Percentiles rank a stretch among this genome's conserved stretches.
phyloP scores from a whole-genome alignment of 2,329 filamentous ascomycete genomes.

The Penicillium sp. region DNA sequence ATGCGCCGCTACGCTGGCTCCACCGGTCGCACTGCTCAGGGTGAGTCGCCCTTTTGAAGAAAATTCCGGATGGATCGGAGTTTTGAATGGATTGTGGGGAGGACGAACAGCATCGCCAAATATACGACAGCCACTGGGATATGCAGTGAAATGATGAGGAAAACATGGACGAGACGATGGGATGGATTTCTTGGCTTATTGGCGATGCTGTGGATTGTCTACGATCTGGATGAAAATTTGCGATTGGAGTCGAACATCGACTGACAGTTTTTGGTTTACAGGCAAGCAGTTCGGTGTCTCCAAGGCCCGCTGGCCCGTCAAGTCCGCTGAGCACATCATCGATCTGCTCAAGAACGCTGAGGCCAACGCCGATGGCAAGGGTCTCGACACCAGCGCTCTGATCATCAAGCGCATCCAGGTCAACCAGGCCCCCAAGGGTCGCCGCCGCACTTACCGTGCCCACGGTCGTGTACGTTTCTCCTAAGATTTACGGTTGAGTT shows the following conservation, averaged over 20 bases:
- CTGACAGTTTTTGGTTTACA: conserved; percentile 42
- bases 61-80: conserved; percentile 17
- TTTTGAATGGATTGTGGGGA: conserved; percentile 11
- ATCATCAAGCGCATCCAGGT: conserved; percentile 99
- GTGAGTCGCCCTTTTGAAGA: conserved; percentile 58
- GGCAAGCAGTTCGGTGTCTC: conserved; percentile 99
- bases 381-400: conserved; percentile 94
- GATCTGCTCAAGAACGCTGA: conserved; percentile 96
- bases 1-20: conserved; percentile 96
- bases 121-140: conserved; percentile 7
- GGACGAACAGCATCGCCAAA: conserved; percentile 2
- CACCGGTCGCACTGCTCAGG: conserved; percentile 95
- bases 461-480: conserved; percentile 89
- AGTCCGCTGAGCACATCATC: conserved; percentile 98
- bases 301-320: conserved; percentile 97
- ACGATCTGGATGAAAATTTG: conserved; percentile 4
- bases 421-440: conserved; percentile 99
- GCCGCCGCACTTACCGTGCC: conserved; percentile 98
- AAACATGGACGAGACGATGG: neutral
- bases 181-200: neutral
- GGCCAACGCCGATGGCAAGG: conserved; percentile 95
- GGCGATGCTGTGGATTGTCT: conserved; percentile 8
- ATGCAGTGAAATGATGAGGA: neutral
- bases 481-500: neutral
- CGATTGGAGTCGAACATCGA: conserved; percentile 5